Evolutionary conservation across 495 filamentous ascomycete genomes (phyloP).

Genomic region (Penicillium turbatum): DNA sequence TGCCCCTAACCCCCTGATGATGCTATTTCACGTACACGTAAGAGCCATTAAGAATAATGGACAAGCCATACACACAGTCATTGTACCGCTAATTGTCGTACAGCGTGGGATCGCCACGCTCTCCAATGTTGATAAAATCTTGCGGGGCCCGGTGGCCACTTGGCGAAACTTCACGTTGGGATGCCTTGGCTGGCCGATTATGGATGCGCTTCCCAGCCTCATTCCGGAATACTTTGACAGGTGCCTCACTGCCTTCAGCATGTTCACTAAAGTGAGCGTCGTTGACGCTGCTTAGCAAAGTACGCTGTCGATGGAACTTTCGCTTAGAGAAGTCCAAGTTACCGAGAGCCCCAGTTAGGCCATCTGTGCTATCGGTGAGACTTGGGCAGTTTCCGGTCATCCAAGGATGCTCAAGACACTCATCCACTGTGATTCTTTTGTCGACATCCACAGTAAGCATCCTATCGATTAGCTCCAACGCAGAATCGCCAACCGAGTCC

Average conservation of each 20-base stretch:
- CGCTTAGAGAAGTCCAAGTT: constrained; percentile 80
- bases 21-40: neutral
- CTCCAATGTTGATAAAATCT: constrained; percentile 77
- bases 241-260: constrained; percentile 49
- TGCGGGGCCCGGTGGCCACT: constrained; percentile 58
- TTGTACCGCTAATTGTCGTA: constrained; percentile 56
- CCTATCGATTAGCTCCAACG: constrained; percentile 86
- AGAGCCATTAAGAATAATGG: constrained; percentile 6
- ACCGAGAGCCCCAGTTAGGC: constrained; percentile 75
- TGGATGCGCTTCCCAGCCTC: constrained; percentile 44
- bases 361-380: constrained; percentile 84
- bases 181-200: constrained; percentile 31
- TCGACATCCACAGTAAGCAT: constrained; percentile 90
- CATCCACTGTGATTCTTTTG: constrained; percentile 78
- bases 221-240: constrained; percentile 82
- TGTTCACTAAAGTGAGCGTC: constrained; percentile 65
- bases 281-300: constrained; percentile 77
- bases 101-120: constrained; percentile 73
- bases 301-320: constrained; percentile 75
- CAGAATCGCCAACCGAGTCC: constrained; percentile 87
- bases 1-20: neutral
- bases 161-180: constrained; percentile 53
- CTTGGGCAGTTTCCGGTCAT: constrained; percentile 49
- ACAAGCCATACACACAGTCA: neutral
- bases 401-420: constrained; percentile 93